Conservation (phyloP, 2,329 filamentous ascomycete species). For the Neophaeococcomyces aloes region DNA sequence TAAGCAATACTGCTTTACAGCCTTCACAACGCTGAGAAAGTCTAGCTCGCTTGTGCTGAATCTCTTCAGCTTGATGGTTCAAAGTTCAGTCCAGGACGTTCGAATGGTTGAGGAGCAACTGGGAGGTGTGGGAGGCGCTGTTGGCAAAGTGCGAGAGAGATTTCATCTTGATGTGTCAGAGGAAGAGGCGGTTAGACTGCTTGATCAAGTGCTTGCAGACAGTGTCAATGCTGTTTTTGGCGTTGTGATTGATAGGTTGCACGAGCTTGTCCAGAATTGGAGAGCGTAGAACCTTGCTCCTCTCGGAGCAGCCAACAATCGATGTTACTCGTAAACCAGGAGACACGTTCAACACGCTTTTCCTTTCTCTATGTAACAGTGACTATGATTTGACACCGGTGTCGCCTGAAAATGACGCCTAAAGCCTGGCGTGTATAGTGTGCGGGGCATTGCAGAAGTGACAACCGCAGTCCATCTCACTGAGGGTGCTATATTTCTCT, state of each 20-base stretch:
- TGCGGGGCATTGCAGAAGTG: too few species aligned
- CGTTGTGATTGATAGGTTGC: slow-evolving; percentile 86
- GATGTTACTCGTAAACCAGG: background rate
- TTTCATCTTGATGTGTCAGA: slow-evolving; percentile 87
- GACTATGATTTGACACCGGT: too few species aligned
- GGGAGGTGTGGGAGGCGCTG: slow-evolving; percentile 41
- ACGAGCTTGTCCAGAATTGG: slow-evolving; percentile 88
- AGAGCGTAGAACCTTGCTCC: slow-evolving; percentile 43
- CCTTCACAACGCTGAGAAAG: slow-evolving; percentile 84
- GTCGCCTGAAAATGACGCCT: too few species aligned
- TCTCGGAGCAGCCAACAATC: background rate
- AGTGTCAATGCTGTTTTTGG: slow-evolving; percentile 82
- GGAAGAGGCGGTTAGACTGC: slow-evolving; percentile 79
- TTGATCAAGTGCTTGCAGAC: slow-evolving; percentile 84
- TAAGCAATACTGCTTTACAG: slow-evolving; percentile 91
- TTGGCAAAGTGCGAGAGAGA: slow-evolving; percentile 86
- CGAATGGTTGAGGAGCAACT: slow-evolving; percentile 76
- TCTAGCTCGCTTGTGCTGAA: slow-evolving; percentile 86
- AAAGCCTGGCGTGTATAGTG: too few species aligned
- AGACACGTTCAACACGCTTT: background rate
- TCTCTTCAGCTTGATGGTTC: slow-evolving; percentile 90
- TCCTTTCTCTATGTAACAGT: too few species aligned
- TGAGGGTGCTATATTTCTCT: too few species aligned
- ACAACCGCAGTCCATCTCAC: too few species aligned
- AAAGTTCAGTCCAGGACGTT: slow-evolving; percentile 94